Evolutionary conservation across 306 rosid genomes (phyloP).

Genomic region (Fragaria vesca): DNA sequence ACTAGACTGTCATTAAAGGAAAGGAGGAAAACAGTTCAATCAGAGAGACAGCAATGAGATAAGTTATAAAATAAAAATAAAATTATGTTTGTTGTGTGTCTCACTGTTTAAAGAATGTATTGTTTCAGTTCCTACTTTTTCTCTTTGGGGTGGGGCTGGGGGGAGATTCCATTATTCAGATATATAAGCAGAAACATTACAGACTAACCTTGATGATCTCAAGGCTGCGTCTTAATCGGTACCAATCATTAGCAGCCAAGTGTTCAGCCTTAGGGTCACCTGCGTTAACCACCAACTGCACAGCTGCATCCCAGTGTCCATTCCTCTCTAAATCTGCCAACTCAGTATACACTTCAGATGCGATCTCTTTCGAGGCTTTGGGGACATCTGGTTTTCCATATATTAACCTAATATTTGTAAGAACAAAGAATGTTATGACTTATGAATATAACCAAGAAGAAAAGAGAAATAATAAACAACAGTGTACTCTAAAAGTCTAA

Average conservation of each 20-base stretch:
- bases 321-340: slow-evolving; percentile 60
- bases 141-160: neutral
- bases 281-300: slow-evolving; percentile 80
- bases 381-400: slow-evolving; percentile 98
- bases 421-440: slow-evolving; percentile 10
- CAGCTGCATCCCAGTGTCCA: slow-evolving; percentile 80
- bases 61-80: neutral
- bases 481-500: neutral
- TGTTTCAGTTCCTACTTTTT: neutral
- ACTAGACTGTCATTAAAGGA: slow-evolving; percentile 76
- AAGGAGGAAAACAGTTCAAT: neutral
- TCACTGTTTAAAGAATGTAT: neutral
- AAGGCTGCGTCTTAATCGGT: slow-evolving; percentile 77
- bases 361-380: slow-evolving; percentile 58
- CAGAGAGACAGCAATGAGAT: neutral
- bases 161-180: slow-evolving; percentile 6
- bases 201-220: slow-evolving; percentile 77
- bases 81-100: neutral
- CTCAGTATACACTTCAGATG: slow-evolving; percentile 59
- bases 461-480: neutral
- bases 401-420: slow-evolving; percentile 55
- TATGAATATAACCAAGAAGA: neutral
- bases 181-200: slow-evolving; percentile 17
- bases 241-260: slow-evolving; percentile 78
- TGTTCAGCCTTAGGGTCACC: slow-evolving; percentile 76